Conservation (phyloP, 129 eudicot genomes). For the Escallonia herrerae region DNA sequence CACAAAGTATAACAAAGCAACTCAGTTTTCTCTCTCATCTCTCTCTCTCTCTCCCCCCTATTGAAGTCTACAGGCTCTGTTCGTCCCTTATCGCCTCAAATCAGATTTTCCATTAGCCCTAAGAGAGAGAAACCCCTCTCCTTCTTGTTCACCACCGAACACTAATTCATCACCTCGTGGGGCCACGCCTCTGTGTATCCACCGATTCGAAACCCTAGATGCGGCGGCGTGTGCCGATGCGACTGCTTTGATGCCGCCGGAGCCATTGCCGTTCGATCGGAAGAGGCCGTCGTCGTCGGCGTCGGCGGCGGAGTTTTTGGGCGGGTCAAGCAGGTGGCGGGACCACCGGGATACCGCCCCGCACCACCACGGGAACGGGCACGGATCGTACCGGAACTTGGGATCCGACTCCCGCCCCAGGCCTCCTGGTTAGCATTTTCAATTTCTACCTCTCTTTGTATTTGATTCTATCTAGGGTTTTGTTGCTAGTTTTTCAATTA, state of each 20-base stretch:
- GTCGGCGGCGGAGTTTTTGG: constrained; percentile 29
- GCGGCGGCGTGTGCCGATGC: constrained; percentile 6
- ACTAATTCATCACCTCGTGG: too few species aligned
- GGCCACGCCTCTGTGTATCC: background rate
- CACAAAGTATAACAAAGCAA: background rate
- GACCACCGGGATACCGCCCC: constrained; percentile 22
- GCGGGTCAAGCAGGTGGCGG: constrained; percentile 37
- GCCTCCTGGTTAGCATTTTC: constrained; percentile 33
- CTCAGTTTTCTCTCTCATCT: constrained; percentile 15
- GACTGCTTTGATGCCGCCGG: constrained; percentile 75
- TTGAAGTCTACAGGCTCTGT: constrained; percentile 11
- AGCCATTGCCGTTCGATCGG: constrained; percentile 79
- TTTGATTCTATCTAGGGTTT: background rate
- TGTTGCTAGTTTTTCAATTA: constrained; percentile 11
- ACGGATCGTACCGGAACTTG: constrained; percentile 14
- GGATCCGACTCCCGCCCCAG: constrained; percentile 23
- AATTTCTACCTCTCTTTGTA: background rate
- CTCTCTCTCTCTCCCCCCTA: constrained; percentile 15
- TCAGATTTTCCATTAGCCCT: too few species aligned
- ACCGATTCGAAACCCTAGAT: background rate
- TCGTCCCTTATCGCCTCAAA: constrained; percentile 30
- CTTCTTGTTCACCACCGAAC: background rate
- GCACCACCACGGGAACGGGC: background rate
- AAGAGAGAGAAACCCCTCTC: background rate
- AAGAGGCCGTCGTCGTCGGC: constrained; percentile 55